Evolutionary conservation across 352 stramenopile species (phyloP), one percentile per base, ranked within the genome.

Genomic region (Halophytophthora batemanensis): DNA sequence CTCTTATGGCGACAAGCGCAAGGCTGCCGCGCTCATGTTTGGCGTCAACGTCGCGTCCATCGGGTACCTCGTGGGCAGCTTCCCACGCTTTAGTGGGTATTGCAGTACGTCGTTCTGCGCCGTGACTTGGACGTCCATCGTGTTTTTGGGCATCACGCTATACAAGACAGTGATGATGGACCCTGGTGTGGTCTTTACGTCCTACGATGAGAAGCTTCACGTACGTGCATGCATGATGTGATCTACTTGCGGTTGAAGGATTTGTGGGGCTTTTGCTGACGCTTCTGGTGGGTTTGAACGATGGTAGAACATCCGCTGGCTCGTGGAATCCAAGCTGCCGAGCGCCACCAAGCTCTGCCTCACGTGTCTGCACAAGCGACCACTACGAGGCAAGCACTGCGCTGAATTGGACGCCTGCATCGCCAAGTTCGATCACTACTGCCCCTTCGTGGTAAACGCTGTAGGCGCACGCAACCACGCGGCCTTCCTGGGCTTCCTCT

Each of bases 401-500:
- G 78, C 82, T 3, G 82, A 92, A 54, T 59, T 86, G 35, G 85
- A 87, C 52, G 70, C 68, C 18, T 94, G 83, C 62, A 83, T 94
- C 47, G 77, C 82, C 29, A 82, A 74, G 56, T 94, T 91, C 45
- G 83, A 94, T 51, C 83, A 94, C 56, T 91, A 92, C 50, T 94
- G 83, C 19, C 83, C 83, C 11, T 94, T 90, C 50, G 82, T 89
- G 31, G 84, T 89, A 38, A 98, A 95, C 74, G 98, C 93, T 52
- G 89, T 99, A 43, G 97, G 95, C 11, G 77, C 88, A 33, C 72
- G 86, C 28, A 99, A 99, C 77, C 93, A 99, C 73, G 59, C 76
- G 37, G 90, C 74, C 41, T 99, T 99, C 62, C 69, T 98, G 33
- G 60, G 77, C 3, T 98, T 99, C 69, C 68, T 98, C 28, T 60